Percentiles rank a stretch among this genome's conserved stretches.
phyloP scores from a whole-genome alignment of 305 asterid genomes.

The Ajuga reptans region DNA sequence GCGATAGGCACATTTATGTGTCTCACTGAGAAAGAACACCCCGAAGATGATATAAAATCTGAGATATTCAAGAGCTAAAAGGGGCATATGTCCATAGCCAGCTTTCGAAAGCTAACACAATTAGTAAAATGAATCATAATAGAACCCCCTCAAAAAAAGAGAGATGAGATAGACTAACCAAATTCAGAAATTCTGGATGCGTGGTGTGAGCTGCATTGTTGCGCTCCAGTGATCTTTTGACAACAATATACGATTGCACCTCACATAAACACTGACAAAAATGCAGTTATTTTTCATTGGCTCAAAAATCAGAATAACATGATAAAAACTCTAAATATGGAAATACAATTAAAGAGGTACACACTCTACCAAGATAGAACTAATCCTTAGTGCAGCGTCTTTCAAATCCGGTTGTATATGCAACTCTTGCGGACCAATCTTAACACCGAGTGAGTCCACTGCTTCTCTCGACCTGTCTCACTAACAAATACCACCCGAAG shows the following conservation, averaged over 20 bases:
- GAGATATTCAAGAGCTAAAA: neutral
- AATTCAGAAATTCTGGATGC: conserved; percentile 38
- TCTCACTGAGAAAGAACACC: neutral
- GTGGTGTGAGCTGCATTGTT: conserved; percentile 25
- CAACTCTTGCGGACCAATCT: conserved; percentile 56
- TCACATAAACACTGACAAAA: conserved; percentile 68
- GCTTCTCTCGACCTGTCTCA: conserved; percentile 86
- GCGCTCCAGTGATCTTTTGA: conserved; percentile 50
- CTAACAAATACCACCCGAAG: too few relatives aligned
- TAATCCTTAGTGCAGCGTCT: conserved; percentile 55
- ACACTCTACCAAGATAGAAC: conserved; percentile 55
- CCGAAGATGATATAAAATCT: neutral
- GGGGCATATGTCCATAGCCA: neutral
- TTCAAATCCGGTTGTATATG: conserved; percentile 47
- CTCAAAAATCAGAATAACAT: conserved; percentile 6
- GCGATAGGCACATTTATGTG: neutral
- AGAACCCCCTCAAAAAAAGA: conserved; percentile 6
- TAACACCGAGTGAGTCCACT: conserved; percentile 43
- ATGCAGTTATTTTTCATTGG: conserved; percentile 13
- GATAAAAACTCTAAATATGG: too few relatives aligned
- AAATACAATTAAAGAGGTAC: neutral
- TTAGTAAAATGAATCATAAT: conserved; percentile 2
- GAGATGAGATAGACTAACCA: conserved; percentile 55
- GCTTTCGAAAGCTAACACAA: conserved; percentile 43
- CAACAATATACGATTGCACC: conserved; percentile 84